These are phyloP conservation scores for Closterium sp. DNA, from an alignment of 139 green algal genomes.

Conservation along the genomic window DNA sequence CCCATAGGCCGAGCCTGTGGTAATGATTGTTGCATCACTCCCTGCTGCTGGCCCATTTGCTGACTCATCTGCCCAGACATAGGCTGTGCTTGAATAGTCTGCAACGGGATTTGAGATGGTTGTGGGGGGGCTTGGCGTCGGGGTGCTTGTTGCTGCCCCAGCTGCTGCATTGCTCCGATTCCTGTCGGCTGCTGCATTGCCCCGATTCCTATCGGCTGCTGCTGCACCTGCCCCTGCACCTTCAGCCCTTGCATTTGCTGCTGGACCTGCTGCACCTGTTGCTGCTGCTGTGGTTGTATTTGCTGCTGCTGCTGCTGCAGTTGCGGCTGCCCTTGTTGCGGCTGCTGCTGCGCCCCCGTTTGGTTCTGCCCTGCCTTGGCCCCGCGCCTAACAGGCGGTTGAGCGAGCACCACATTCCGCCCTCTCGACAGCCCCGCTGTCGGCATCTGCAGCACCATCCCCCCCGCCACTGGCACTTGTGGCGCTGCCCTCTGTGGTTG, in stretches of 20 bases:
- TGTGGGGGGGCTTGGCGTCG: background rate
- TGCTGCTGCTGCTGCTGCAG: background rate
- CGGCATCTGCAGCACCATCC: background rate
- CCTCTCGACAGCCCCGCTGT: background rate
- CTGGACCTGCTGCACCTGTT: background rate
- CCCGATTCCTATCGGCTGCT: background rate
- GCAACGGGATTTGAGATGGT: background rate
- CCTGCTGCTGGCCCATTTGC: background rate
- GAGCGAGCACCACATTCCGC: background rate
- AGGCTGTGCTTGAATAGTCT: background rate
- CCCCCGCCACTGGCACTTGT: background rate
- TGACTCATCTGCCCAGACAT: background rate
- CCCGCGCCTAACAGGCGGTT: background rate
- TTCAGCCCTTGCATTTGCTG: background rate
- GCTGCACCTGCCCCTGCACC: no score
- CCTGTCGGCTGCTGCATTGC: background rate
- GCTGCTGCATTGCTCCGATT: background rate
- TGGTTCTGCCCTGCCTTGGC: background rate
- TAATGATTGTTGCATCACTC: no score
- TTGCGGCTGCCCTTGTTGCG: background rate
- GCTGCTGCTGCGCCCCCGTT: background rate
- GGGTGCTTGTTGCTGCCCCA: background rate
- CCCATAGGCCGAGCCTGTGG: no score
- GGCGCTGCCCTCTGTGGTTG: background rate
- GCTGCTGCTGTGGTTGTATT: background rate